Conservation (phyloP, 148 eudicot species). For the Camellia granthamiana region DNA sequence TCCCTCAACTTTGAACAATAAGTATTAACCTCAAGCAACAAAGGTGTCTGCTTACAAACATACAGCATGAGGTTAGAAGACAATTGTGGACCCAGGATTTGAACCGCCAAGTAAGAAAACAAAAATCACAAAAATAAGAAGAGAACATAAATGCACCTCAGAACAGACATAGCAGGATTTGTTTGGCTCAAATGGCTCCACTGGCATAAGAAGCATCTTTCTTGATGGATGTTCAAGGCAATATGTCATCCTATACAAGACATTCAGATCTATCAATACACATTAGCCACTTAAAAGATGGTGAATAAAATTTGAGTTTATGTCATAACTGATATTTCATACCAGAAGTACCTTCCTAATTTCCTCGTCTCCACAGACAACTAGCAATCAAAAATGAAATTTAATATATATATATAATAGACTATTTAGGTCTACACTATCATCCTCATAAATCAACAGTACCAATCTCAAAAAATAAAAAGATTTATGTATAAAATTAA, state of each 20-base stretch:
- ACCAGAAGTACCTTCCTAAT: neutral
- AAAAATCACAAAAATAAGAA: neutral
- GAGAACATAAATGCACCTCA: constrained; percentile 43
- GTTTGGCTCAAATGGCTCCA: constrained; percentile 89
- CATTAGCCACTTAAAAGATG: neutral
- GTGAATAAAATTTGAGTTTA: neutral
- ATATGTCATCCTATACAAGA: constrained; percentile 75
- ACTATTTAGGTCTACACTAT: neutral
- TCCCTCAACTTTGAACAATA: constrained; percentile 72
- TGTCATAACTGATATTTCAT: neutral
- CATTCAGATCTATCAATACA: neutral
- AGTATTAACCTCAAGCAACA: constrained; percentile 81
- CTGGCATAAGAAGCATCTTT: constrained; percentile 97
- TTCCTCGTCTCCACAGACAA: neutral
- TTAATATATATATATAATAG: neutral
- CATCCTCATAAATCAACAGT: neutral
- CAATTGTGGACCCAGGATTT: constrained; percentile 2
- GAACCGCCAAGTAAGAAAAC: neutral
- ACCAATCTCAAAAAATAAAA: neutral
- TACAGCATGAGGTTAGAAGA: constrained; percentile 15
- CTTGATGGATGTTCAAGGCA: constrained; percentile 78
- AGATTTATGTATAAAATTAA: neutral
- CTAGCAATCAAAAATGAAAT: neutral
- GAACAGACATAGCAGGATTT: constrained; percentile 90
- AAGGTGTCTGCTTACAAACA: constrained; percentile 58